phyloP scores from a whole-genome alignment of 1,139 yeast species.

The Candida buenavistaensis region DNA sequence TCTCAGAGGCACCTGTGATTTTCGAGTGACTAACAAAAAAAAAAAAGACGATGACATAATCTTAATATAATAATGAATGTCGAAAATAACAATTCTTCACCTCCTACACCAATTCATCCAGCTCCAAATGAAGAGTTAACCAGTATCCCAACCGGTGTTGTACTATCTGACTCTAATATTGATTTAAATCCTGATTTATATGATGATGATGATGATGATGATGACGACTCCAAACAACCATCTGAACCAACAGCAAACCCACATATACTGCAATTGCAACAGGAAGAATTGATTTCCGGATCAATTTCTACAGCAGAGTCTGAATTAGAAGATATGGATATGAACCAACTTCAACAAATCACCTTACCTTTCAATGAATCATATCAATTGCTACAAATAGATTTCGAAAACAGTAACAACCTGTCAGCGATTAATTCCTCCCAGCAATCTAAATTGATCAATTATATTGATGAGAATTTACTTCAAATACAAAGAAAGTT shows the following conservation, averaged over 20 bases:
- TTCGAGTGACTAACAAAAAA: too few species aligned
- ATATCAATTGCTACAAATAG: conserved; percentile 14
- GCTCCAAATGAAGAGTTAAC: conserved; percentile 44
- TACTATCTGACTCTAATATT: conserved; percentile 25
- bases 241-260: not conserved
- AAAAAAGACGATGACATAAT: too few species aligned
- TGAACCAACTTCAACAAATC: conserved; percentile 18
- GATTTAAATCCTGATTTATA: conserved; percentile 45
- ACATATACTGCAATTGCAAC: conserved; percentile 4
- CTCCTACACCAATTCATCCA: conserved; percentile 51
- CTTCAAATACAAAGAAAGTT: conserved; percentile 61
- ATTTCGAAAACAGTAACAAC: conserved; percentile 5
- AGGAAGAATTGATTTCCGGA: conserved; percentile 4
- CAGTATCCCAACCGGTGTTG: conserved; percentile 28
- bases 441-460: conserved; percentile 64
- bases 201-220: conserved; percentile 25
- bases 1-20: too few species aligned
- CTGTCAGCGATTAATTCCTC: conserved; percentile 10
- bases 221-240: conserved; percentile 3
- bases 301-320: conserved; percentile 7
- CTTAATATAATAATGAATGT: conserved; percentile 14
- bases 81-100: conserved; percentile 17
- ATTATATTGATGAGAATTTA: conserved; percentile 60
- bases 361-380: conserved; percentile 33
- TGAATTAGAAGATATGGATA: conserved; percentile 16